phyloP scores from a whole-genome alignment of 176 grass and related monocot genomes.

The Pontederia crassipes region DNA sequence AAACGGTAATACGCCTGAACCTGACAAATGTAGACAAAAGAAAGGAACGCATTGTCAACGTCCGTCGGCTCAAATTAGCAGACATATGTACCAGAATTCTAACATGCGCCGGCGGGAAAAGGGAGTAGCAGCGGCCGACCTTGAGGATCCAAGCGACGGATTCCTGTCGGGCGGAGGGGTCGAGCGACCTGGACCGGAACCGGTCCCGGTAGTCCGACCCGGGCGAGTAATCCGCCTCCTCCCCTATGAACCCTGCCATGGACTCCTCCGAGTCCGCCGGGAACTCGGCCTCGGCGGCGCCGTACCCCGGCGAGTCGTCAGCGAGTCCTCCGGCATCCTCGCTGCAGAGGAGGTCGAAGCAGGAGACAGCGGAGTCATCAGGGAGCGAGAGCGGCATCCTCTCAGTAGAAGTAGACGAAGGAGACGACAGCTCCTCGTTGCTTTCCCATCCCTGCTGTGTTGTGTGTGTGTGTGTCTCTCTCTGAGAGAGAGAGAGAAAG shows the following conservation, averaged over 20 bases:
- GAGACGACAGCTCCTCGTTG: no score
- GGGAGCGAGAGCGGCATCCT: no score
- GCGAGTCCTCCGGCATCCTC: background rate
- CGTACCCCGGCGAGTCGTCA: background rate
- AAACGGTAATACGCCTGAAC: slow-evolving; percentile 57
- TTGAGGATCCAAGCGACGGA: slow-evolving; percentile 83
- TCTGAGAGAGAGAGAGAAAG: no score
- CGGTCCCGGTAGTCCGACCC: slow-evolving; percentile 51
- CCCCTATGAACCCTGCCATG: slow-evolving; percentile 9
- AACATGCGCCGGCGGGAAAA: slow-evolving; percentile 2
- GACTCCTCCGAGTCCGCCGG: slow-evolving; percentile 9
- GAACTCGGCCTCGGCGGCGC: background rate
- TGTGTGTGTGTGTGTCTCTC: no score
- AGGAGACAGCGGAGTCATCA: background rate
- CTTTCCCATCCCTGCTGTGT: no score
- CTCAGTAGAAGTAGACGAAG: no score
- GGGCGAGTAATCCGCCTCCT: slow-evolving; percentile 52
- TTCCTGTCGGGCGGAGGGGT: slow-evolving; percentile 53
- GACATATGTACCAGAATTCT: background rate
- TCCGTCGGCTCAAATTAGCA: slow-evolving; percentile 8
- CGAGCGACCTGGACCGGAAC: slow-evolving; percentile 56
- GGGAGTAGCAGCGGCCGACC: slow-evolving; percentile 20
- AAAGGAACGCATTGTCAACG: background rate
- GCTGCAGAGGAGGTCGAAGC: slow-evolving; percentile 15
- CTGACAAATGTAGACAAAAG: slow-evolving; percentile 24